Conservation (phyloP, 495 filamentous ascomycete species). For the Amniculicola lignicola region DNA sequence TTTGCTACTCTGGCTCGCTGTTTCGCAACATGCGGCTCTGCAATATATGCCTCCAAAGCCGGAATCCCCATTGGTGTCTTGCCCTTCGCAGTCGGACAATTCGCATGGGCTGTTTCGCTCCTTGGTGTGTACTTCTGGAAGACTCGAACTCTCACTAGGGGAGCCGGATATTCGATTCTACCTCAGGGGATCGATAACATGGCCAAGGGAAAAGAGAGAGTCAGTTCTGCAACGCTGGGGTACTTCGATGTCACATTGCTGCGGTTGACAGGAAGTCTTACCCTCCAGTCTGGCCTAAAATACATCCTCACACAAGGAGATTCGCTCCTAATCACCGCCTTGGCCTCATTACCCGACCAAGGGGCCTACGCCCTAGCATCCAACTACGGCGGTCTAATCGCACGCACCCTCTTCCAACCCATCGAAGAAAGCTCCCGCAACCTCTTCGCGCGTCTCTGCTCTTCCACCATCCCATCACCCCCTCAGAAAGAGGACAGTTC, state of each 20-base stretch:
- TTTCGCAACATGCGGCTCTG: constrained; percentile 61
- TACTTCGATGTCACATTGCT: constrained; percentile 66
- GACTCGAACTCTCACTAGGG: constrained; percentile 25
- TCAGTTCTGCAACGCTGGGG: background rate
- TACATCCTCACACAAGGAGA: constrained; percentile 93
- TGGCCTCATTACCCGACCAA: constrained; percentile 74
- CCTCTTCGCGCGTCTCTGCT: constrained; percentile 71
- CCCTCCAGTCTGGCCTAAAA: constrained; percentile 84
- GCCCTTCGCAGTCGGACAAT: constrained; percentile 85
- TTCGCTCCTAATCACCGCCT: constrained; percentile 73
- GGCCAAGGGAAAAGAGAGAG: constrained; percentile 7
- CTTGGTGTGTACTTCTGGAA: constrained; percentile 58
- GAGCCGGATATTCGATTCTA: constrained; percentile 41
- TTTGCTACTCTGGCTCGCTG: constrained; percentile 75
- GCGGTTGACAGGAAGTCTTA: constrained; percentile 69
- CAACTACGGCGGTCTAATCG: constrained; percentile 90
- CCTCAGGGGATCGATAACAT: constrained; percentile 34
- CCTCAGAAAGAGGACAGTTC: constrained; percentile 19
- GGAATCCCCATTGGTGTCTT: constrained; percentile 64
- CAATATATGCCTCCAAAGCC: constrained; percentile 53
- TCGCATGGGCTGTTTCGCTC: constrained; percentile 68
- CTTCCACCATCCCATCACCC: constrained; percentile 1
- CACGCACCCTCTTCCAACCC: constrained; percentile 88
- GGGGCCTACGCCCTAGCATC: constrained; percentile 91
- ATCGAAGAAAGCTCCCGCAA: constrained; percentile 88